Base-by-base conservation (phyloP, 1,284 basidiomycete species). In the Naganishia sp. region DNA sequence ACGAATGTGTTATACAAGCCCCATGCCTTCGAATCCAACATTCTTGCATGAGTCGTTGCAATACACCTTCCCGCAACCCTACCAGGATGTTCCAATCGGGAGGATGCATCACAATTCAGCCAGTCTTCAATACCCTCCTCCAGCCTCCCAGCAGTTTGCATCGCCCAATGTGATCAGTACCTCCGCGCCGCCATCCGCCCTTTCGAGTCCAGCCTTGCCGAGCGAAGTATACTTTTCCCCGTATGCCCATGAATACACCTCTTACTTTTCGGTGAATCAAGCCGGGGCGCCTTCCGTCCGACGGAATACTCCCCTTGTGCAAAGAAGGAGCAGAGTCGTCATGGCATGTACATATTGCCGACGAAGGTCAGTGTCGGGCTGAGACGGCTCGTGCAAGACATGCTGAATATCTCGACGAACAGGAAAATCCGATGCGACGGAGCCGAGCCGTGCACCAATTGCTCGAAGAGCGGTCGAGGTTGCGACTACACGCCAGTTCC, bases 371-470 rank as follows among this genome's bases (percentile, higher is more conserved):
- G 65, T 46, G 6, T 63, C 15, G 7, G 16, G 16, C 28, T 23
- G 25, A 16, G 36, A 39, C 10, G 5, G 48, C 45, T 25, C 13
- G 23, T 16, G 11, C 42, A 25, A 54, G 16, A 31, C 3, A 21
- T 33, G 53, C 36, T 23, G 28, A 39, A 31, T 53, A 11, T 65
- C 13, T 52, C 16, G 7, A 10, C 57, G 18, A 21, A 60, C 48
- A 79, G 79, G 48, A 80, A 80, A 68, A 80, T 80, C 61, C 72
- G 76, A 69, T 80, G 79, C 72, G 76, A 77, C 50, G 79, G 79
- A 39, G 74, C 72, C 16, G 49, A 72, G 15, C 76, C 78, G 11
- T 80, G 79, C 59, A 69, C 75, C 43, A 79, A 79, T 73, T 80
- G 79, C 70, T 71, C 72, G 9, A 75, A 77, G 16, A 73, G 77